Evolutionary conservation across 257 asterid species (phyloP), one percentile per base, ranked within the genome.

Genomic region (Scutellaria galericulata): DNA sequence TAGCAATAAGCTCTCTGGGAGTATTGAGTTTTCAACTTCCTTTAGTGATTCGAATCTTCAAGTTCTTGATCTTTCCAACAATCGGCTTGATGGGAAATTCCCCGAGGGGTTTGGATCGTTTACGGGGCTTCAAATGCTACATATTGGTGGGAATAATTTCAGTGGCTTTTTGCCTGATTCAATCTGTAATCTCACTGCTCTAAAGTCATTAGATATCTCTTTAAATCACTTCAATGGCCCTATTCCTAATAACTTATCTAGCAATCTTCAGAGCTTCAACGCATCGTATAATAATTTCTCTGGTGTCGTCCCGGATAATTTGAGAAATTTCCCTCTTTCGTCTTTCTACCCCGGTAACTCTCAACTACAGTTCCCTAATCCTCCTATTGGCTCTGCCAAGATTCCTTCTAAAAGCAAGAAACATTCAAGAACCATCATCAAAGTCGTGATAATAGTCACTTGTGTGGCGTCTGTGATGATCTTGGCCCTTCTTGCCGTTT

Each of bases 311-410:
- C 99, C 99, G 0, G 96, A 86, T 14, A 94, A 91, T 68, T 82
- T 94, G 87, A 85, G 97, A 73, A 89, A 81, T 74, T 91, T 94
- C 70, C 85, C 97, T 15, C 65, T 75, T 12, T 84, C 99, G 18
- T 91, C 95, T 59, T 94, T 94, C 84, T 89, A 83, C 83, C 99
- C 99, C 45, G 97, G 99, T 9, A 94, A 94, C 77, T 80, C 96
- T 18, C 64, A 73, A 13, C 72, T 94, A 69, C 83, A 84, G 62
- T 89, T 94, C 78, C 99, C 97, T 10, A 91, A 87, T 71, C 86
- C 94, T 68, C 96, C 96, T 55, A 67, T 82, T 4, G 86, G 86
- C 51, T 81, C 94, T 13, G 81, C 57, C 75, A 81, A 63, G 40
- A 45, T 73, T 74, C 83, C 89, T 15, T n/a, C 75, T 46, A 69